These are phyloP conservation scores for Glycyrrhiza uralensis DNA, from an alignment of 306 rosid genomes.

Conservation along the genomic window DNA sequence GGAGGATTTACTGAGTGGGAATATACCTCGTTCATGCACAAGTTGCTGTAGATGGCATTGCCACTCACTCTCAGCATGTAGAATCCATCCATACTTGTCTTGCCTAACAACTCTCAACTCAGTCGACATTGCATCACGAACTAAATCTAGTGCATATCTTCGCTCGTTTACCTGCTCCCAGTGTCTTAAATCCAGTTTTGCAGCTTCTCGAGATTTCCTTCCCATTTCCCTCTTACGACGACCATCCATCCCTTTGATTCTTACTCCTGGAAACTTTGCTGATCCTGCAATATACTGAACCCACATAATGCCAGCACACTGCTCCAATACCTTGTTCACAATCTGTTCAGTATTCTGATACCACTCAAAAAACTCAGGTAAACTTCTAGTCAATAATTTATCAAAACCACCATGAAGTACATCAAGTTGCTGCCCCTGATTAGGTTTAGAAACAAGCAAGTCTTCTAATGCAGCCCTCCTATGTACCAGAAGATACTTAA, in stretches of 20 bases:
- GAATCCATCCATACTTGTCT: slow-evolving; percentile 99
- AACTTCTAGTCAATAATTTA: slow-evolving; percentile 72
- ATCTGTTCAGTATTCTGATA: slow-evolving; percentile 60
- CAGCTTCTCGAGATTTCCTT: slow-evolving; percentile 75
- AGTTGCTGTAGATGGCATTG: slow-evolving; percentile 93
- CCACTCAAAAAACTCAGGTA: slow-evolving; percentile 84
- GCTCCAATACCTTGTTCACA: slow-evolving; percentile 83
- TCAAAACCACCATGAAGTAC: slow-evolving; percentile 96
- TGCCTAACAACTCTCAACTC: slow-evolving; percentile 98
- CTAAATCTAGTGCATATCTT: slow-evolving; percentile 90
- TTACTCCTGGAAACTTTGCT: slow-evolving; percentile 91
- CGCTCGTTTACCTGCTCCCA: slow-evolving; percentile 96
- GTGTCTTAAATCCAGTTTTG: slow-evolving; percentile 77
- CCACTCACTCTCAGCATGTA: slow-evolving; percentile 99
- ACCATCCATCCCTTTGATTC: slow-evolving; percentile 92
- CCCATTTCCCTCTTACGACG: slow-evolving; percentile 95
- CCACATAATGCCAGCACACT: slow-evolving; percentile 96
- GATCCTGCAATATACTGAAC: slow-evolving; percentile 93
- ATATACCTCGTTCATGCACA: slow-evolving; percentile 94
- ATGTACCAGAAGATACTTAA: slow-evolving; percentile 94
- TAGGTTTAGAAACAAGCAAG: slow-evolving; percentile 82
- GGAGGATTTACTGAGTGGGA: slow-evolving; percentile 63
- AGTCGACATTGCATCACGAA: slow-evolving; percentile 93
- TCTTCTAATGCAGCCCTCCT: slow-evolving; percentile 87
- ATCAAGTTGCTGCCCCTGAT: slow-evolving; percentile 82